phyloP scores from a whole-genome alignment of 1,284 basidiomycete genomes.

The Naganishia cerealis region DNA sequence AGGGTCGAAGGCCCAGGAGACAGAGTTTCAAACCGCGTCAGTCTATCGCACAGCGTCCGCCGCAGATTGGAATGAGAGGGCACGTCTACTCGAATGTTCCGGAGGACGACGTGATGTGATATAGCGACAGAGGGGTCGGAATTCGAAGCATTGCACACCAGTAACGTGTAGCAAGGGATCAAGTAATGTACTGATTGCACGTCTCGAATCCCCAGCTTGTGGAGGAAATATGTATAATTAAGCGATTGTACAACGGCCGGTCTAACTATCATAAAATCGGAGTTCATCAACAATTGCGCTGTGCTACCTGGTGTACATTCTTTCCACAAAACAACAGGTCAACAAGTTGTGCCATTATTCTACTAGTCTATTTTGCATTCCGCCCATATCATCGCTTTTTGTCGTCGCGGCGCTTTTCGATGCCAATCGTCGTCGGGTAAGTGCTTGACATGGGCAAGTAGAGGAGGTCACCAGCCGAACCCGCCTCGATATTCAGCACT shows the following conservation, averaged over 20 bases:
- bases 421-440: no score
- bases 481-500: background rate
- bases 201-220: background rate
- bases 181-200: background rate
- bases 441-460: slow-evolving; percentile 16
- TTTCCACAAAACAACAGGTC: background rate
- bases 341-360: no score
- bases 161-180: background rate
- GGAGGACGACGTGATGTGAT: slow-evolving; percentile 23
- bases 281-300: background rate
- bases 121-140: background rate
- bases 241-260: slow-evolving; percentile 1
- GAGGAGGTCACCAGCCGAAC: slow-evolving; percentile 5
- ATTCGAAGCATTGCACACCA: background rate
- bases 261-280: background rate
- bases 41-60: slow-evolving; percentile 26
- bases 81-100: slow-evolving; percentile 23
- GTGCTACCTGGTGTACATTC: background rate
- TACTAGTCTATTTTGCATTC: no score
- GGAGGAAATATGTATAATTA: background rate
- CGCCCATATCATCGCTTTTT: no score
- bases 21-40: slow-evolving; percentile 60
- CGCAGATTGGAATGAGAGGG: slow-evolving; percentile 16
- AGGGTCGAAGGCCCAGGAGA: slow-evolving; percentile 63
- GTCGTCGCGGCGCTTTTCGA: no score